These are phyloP conservation scores for Eudorina sp. DNA, from an alignment of 139 green algal species.

Conservation along the genomic window DNA sequence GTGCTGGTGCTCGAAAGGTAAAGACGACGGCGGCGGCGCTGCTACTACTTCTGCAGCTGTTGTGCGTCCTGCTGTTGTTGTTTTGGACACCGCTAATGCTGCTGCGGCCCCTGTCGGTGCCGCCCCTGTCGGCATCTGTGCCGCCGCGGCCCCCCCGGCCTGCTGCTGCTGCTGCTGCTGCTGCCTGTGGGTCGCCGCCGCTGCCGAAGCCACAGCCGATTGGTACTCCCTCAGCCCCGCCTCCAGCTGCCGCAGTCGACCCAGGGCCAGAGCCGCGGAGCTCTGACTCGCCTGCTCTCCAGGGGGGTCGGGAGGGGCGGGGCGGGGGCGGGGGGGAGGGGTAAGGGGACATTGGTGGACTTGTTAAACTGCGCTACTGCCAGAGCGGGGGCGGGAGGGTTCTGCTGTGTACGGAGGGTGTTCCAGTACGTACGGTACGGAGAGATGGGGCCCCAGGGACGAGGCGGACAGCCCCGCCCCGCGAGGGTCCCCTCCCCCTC, in stretches of 20 bases:
- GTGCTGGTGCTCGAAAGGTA: no score
- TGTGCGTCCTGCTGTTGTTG: no score
- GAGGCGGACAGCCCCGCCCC: no score
- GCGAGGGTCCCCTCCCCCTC: no score
- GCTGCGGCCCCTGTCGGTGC: neutral
- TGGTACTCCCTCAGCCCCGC: conserved; percentile 7
- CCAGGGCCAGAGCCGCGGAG: neutral
- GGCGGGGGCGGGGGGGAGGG: neutral
- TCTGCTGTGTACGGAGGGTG: no score
- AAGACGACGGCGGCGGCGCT: no score
- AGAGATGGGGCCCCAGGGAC: no score
- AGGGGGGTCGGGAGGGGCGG: neutral
- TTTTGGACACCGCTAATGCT: neutral
- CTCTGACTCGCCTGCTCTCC: neutral
- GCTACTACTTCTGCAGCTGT: no score
- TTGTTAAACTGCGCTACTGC: neutral
- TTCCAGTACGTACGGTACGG: no score
- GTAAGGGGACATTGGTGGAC: neutral
- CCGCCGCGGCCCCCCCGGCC: no score
- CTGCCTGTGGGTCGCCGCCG: neutral
- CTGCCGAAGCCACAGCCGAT: neutral
- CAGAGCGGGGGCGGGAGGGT: neutral
- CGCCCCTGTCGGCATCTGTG: neutral
- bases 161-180: neutral
- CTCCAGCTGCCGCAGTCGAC: neutral